Conservation (phyloP, 768 basidiomycete genomes). For the Russula brevipes region DNA sequence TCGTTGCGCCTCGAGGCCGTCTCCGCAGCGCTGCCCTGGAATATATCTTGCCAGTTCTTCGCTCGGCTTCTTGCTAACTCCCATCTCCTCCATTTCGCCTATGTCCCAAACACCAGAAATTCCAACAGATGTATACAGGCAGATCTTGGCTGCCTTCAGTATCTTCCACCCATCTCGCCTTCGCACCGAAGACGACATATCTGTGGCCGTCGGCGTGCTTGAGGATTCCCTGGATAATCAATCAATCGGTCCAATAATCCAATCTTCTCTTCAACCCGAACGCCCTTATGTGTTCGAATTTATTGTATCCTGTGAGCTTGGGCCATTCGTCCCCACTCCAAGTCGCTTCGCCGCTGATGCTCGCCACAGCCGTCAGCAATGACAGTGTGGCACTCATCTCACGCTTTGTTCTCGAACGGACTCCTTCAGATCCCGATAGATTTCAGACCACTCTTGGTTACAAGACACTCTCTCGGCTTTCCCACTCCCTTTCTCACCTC, state of each 20-base stretch:
- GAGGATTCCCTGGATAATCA: constrained; percentile 8
- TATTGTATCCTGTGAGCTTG: constrained; percentile 7
- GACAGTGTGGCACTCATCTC: background rate
- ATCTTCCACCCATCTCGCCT: constrained; percentile 11
- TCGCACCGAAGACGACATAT: background rate
- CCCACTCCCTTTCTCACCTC: background rate
- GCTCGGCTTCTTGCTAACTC: background rate
- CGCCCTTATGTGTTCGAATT: constrained; percentile 15
- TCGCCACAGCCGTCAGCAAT: background rate
- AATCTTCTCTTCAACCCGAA: background rate
- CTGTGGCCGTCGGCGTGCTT: constrained; percentile 1
- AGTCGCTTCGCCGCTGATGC: background rate
- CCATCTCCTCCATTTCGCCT: background rate
- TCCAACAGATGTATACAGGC: background rate
- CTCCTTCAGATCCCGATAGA: background rate
- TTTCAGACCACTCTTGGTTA: background rate
- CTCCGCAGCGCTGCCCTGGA: constrained; percentile 3
- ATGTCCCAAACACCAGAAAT: constrained; percentile 2
- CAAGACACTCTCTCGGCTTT: constrained; percentile 7
- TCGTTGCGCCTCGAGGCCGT: background rate
- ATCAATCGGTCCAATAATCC: constrained; percentile 12
- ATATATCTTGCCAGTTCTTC: background rate
- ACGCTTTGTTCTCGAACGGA: background rate
- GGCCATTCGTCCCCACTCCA: background rate
- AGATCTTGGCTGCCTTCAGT: constrained; percentile 1